Percentiles rank a stretch among this genome's conserved stretches.
phyloP scores from a whole-genome alignment of 352 stramenopile genomes.

The Globisporangium perplexum region DNA sequence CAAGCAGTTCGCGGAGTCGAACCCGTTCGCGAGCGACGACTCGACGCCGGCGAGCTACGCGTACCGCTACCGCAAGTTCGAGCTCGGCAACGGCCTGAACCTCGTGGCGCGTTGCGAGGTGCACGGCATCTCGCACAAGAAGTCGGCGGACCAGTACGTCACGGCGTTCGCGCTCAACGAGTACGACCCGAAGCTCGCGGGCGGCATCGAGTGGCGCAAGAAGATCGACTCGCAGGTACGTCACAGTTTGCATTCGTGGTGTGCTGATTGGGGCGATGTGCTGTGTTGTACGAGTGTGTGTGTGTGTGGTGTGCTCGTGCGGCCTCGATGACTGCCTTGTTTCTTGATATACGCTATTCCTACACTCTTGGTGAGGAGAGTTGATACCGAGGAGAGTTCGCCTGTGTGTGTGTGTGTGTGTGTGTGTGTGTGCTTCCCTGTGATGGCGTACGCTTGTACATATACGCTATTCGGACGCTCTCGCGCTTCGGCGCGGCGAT shows the following conservation, averaged over 20 bases:
- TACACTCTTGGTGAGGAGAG: conserved; percentile 29
- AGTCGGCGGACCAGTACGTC: conserved; percentile 89
- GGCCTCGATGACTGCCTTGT: conserved; percentile 64
- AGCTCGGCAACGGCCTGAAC: conserved; percentile 84
- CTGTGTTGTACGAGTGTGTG: conserved; percentile 10
- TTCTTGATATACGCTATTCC: conserved; percentile 46
- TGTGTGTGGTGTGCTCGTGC: background rate
- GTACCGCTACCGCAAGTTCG: conserved; percentile 97
- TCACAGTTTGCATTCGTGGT: conserved; percentile 7
- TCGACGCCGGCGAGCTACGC: conserved; percentile 90
- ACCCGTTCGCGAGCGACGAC: conserved; percentile 96
- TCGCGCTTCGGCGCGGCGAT: conserved; percentile 10
- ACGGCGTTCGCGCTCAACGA: conserved; percentile 96
- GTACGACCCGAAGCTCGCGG: conserved; percentile 91
- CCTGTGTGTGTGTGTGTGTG: conserved; percentile 8
- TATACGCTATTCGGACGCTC: conserved; percentile 65
- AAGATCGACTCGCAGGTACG: conserved; percentile 94
- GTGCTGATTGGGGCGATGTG: conserved; percentile 7
- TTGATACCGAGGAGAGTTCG: conserved; percentile 22
- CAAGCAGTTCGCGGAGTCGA: conserved; percentile 69
- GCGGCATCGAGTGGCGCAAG: conserved; percentile 91
- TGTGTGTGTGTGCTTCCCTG: conserved; percentile 6
- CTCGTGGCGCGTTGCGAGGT: conserved; percentile 95
- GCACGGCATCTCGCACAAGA: conserved; percentile 88
- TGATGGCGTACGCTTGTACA: conserved; percentile 25